Evolutionary conservation across 495 filamentous ascomycete species (phyloP), one percentile per base, ranked within the genome.

Genomic region (Chaetomium tenue): DNA sequence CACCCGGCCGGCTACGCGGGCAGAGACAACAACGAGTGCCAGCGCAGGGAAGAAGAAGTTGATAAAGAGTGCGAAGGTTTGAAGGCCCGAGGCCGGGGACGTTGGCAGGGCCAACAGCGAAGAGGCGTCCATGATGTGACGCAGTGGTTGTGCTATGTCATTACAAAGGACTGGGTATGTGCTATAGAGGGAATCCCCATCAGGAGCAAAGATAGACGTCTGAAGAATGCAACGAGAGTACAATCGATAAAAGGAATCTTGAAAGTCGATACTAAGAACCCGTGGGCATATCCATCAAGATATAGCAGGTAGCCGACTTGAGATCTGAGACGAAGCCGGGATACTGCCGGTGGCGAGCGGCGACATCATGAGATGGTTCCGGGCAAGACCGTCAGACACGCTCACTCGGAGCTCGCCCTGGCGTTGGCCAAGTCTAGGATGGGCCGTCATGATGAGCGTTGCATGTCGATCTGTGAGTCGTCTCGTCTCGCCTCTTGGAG

Each of bases 31-130:
- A 28, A 82, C 62, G 1, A 80, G 75, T 16, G 79, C 78, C 7
- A 84, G 63, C 18, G 75, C 71, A 13, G 81, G 74, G 52, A 84
- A 83, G 54, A 77, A 77, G 56, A 82, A 72, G 30, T 79, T 77
- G 61, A 84, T 70, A 25, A 75, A 78, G 52, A 82, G 69, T 15
- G 79, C 81, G 37, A 73, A 73, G 28, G 69, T 74, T 64, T 84
- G 82, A 22, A 77, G 73, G n/a, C 63, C 62, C 23, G 66, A 65
- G 37, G 67, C 23, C 63, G 68, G 58, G 48, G 15, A 61, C 12
- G 60, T 33, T 16, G 72, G 64, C 30, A 65, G 64, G 30, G 54
- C 58, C 12, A 71, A 53, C 42, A 66, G 55, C 46, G 67, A 66
- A 44, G 61, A 53, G 66, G 69, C 69, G 69, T 71, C 65, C 70